Evolutionary conservation across 441 rosid species (phyloP).

Genomic region (Gossypium schwendimanii): DNA sequence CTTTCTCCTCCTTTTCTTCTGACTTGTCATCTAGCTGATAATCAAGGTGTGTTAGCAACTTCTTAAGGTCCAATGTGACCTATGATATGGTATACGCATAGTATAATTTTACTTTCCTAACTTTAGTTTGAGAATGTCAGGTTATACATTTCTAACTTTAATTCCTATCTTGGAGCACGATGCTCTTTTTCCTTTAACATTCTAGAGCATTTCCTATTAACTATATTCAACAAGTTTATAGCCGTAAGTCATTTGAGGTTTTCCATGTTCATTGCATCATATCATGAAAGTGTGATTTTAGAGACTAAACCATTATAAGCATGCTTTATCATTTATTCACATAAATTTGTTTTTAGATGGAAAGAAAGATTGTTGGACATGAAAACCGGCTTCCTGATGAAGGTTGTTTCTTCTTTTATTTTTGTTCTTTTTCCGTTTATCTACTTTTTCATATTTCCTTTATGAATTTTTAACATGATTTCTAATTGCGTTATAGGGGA

Average conservation of each 20-base stretch:
- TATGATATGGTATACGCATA: background rate
- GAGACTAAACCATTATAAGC: background rate
- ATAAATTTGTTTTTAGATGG: conserved; percentile 36
- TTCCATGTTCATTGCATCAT: background rate
- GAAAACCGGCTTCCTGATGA: conserved; percentile 9
- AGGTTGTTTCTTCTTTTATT: background rate
- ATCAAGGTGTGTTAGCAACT: background rate
- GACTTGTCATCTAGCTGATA: background rate
- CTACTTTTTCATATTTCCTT: conserved; percentile 5
- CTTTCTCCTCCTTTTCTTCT: background rate
- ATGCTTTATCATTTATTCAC: background rate
- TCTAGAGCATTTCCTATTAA: background rate
- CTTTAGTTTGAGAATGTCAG: background rate
- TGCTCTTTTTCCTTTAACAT: background rate
- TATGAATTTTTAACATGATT: background rate
- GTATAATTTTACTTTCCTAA: background rate
- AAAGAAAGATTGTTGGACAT: conserved; percentile 22
- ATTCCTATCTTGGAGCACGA: background rate
- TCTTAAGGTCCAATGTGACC: background rate
- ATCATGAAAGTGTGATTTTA: background rate
- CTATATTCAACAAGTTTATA: background rate
- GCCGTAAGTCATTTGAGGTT: background rate
- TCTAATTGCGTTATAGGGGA: conserved; percentile 25
- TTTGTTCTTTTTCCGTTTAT: conserved; percentile 2
- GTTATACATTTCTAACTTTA: background rate